A percentile compares a stretch with the other conserved stretches of the same genome.
Conservation (phyloP, 2,329 filamentous ascomycete genomes). For the Catunica adiposa region DNA sequence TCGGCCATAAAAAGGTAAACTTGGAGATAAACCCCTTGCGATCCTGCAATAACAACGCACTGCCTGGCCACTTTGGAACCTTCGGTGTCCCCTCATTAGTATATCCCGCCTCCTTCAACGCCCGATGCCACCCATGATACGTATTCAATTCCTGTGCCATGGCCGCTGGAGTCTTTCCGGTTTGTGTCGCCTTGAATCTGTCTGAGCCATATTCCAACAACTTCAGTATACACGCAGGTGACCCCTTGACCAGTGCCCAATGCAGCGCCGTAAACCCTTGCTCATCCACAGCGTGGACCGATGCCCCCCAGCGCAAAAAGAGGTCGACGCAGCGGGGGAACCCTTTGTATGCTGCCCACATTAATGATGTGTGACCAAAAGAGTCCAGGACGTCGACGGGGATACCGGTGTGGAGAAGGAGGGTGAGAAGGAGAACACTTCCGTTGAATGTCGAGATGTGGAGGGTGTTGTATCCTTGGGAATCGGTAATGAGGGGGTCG, state of each 20-base stretch:
- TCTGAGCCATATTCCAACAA: conserved; percentile 91
- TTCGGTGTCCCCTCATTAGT: conserved; percentile 59
- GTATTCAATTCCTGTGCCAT: conserved; percentile 89
- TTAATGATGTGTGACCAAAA: conserved; percentile 82
- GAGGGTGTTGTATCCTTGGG: conserved; percentile 93
- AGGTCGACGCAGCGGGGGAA: conserved; percentile 83
- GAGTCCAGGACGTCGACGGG: conserved; percentile 80
- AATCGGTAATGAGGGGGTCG: conserved; percentile 79
- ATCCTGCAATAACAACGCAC: conserved; percentile 60
- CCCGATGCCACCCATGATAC: conserved; percentile 61
- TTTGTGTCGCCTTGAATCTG: conserved; percentile 73
- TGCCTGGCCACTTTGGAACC: conserved; percentile 51
- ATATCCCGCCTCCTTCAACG: conserved; percentile 71
- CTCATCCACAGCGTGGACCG: conserved; percentile 78
- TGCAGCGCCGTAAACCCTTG: conserved; percentile 89
- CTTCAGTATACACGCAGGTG: conserved; percentile 75
- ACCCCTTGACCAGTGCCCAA: conserved; percentile 92
- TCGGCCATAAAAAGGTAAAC: conserved; percentile 83
- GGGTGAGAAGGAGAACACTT: conserved; percentile 74
- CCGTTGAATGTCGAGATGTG: conserved; percentile 96
- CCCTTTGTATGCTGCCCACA: conserved; percentile 99
- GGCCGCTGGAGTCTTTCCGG: conserved; percentile 75
- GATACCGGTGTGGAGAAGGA: conserved; percentile 88
- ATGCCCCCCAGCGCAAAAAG: conserved; percentile 86
- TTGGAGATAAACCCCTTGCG: conserved; percentile 61